These are phyloP conservation scores for Geosmithia flava DNA, from an alignment of 2,329 filamentous ascomycete genomes.

Conservation along the genomic window DNA sequence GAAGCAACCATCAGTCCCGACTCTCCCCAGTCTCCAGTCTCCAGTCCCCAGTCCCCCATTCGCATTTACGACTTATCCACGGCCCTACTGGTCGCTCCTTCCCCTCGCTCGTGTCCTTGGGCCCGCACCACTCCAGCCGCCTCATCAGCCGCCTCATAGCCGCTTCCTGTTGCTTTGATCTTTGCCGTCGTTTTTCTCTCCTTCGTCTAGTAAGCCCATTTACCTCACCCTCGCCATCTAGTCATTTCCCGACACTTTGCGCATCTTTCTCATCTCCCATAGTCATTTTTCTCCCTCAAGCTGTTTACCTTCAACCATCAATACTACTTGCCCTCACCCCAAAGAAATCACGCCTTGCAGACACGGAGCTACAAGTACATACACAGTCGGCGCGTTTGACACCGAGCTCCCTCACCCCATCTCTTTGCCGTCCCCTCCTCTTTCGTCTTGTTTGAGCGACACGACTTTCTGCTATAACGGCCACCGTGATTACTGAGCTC, in stretches of 20 bases:
- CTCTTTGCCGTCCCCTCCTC: neutral
- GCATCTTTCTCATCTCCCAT: neutral
- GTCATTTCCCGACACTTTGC: neutral
- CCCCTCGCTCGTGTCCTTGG: neutral
- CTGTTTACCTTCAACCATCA: neutral
- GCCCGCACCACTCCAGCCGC: neutral
- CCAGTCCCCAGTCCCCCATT: neutral
- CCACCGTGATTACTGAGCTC: neutral
- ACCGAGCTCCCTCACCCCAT: neutral
- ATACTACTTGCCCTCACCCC: neutral
- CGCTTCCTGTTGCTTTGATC: neutral
- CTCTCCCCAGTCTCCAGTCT: neutral
- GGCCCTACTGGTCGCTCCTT: neutral
- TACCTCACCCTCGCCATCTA: neutral
- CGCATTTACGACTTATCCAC: neutral
- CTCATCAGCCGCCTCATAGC: neutral
- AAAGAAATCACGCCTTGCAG: neutral
- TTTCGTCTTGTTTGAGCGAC: neutral
- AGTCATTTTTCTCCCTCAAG: neutral
- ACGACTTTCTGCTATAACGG: neutral
- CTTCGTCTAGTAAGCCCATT: neutral
- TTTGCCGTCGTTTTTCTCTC: neutral
- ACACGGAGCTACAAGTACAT: neutral
- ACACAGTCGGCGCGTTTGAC: neutral
- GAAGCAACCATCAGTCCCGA: neutral